Percentiles rank a stretch among this genome's conserved stretches.
Conservation (phyloP, 331 rosid genomes). For the Prunus yedoensis region DNA sequence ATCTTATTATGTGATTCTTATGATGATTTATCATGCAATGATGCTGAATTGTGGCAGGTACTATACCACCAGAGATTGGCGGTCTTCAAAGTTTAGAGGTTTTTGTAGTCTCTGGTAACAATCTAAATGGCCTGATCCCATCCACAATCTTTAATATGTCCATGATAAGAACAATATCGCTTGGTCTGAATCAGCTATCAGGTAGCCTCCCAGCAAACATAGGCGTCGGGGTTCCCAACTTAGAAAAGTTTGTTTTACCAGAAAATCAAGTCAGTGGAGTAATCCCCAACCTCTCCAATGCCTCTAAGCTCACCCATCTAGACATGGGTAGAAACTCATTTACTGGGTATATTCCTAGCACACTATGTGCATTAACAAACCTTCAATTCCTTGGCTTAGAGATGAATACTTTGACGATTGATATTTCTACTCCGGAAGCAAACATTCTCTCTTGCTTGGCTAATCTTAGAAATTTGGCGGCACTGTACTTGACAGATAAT, state of each 20-base stretch:
- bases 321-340: too few species aligned
- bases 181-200: background rate
- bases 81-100: background rate
- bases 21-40: background rate
- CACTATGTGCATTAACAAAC: constrained; percentile 3
- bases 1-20: too few species aligned
- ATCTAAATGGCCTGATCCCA: too few species aligned
- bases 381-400: background rate
- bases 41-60: constrained; percentile 8
- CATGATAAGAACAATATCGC: background rate
- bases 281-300: too few species aligned
- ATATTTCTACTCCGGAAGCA: background rate
- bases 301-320: too few species aligned
- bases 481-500: background rate
- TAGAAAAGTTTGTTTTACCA: background rate
- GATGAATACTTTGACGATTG: constrained; percentile 10
- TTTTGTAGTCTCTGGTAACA: too few species aligned
- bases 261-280: background rate
- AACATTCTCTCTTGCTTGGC: background rate
- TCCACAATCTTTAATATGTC: too few species aligned
- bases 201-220: constrained; percentile 14
- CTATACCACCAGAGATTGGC: constrained; percentile 20
- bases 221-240: constrained; percentile 19
- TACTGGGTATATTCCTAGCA: background rate
- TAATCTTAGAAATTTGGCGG: constrained; percentile 1